phyloP scores from a whole-genome alignment of 768 basidiomycete genomes.

The Podaxis mareebaensis region DNA sequence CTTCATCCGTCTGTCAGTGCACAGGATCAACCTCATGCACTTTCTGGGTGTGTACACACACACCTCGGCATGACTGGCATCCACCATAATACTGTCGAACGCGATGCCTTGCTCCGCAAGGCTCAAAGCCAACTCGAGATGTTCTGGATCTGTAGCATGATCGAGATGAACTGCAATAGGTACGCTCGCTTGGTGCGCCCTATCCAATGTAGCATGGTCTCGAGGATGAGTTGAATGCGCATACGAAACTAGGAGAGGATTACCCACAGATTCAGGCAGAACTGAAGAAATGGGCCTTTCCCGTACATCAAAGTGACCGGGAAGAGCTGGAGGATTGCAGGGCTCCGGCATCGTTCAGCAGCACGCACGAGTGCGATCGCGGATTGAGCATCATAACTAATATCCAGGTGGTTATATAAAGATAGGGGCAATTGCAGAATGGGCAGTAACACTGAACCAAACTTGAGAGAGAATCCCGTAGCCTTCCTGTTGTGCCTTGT shows the following conservation, averaged over 20 bases:
- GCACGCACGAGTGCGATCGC: slow-evolving; percentile 47
- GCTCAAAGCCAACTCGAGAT: slow-evolving; percentile 44
- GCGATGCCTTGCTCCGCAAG: slow-evolving; percentile 46
- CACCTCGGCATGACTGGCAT: slow-evolving; percentile 48
- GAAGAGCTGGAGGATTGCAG: slow-evolving; percentile 47
- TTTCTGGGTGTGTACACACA: neutral
- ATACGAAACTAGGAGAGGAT: neutral
- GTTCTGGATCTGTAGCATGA: slow-evolving; percentile 47
- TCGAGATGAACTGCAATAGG: slow-evolving; percentile 50
- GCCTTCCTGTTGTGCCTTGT: slow-evolving; percentile 39
- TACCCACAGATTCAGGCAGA: slow-evolving; percentile 42
- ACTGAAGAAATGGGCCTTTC: slow-evolving; percentile 44
- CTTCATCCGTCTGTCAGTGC: neutral
- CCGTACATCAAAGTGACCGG: slow-evolving; percentile 47
- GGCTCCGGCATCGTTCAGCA: slow-evolving; percentile 45
- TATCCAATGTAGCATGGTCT: slow-evolving; percentile 14
- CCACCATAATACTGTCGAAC: slow-evolving; percentile 53
- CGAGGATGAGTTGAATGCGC: neutral
- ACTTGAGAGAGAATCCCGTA: slow-evolving; percentile 46
- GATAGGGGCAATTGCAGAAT: neutral
- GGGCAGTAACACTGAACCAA: slow-evolving; percentile 30
- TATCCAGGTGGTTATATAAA: neutral
- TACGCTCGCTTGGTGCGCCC: slow-evolving; percentile 46
- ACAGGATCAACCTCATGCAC: neutral
- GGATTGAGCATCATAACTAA: slow-evolving; percentile 46